Evolutionary conservation across 2,329 filamentous ascomycete species (phyloP).

Genomic region (Tolypocladium guangdongense): DNA sequence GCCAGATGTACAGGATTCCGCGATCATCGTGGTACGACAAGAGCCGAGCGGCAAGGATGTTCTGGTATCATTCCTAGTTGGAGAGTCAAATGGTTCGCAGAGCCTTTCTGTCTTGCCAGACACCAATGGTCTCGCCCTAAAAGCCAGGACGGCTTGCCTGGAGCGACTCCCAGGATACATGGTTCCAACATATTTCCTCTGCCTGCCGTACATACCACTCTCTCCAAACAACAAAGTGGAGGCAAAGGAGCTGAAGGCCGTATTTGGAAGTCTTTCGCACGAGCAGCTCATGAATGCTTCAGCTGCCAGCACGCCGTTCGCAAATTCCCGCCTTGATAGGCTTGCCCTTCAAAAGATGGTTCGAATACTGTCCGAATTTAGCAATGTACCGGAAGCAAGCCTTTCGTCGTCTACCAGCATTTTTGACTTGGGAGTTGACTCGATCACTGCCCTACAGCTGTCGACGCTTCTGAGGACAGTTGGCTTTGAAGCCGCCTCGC

Average conservation of each 20-base stretch:
- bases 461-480: slow-evolving; percentile 49
- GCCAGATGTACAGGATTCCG: slow-evolving; percentile 52
- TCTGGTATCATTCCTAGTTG: slow-evolving; percentile 62
- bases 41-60: slow-evolving; percentile 66
- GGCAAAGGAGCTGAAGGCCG: slow-evolving; percentile 50
- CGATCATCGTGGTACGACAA: slow-evolving; percentile 64
- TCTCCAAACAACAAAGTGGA: slow-evolving; percentile 89
- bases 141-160: slow-evolving; percentile 53
- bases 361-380: slow-evolving; percentile 41
- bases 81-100: neutral
- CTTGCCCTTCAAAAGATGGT: slow-evolving; percentile 37
- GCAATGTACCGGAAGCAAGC: slow-evolving; percentile 28
- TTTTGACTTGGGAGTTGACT: slow-evolving; percentile 81
- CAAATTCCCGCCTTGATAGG: slow-evolving; percentile 18
- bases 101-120: slow-evolving; percentile 15
- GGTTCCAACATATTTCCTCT: slow-evolving; percentile 77
- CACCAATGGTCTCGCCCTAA: slow-evolving; percentile 26
- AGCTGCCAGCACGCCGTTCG: slow-evolving; percentile 11
- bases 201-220: slow-evolving; percentile 61
- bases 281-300: slow-evolving; percentile 51
- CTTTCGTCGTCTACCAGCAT: slow-evolving; percentile 53
- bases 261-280: slow-evolving; percentile 53
- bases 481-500: slow-evolving; percentile 49
- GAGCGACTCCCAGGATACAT: slow-evolving; percentile 70
- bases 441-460: slow-evolving; percentile 69